Evolutionary conservation across 2,329 filamentous ascomycete genomes (phyloP), one percentile per base, ranked within the genome.

Genomic region (Colletotrichum tamarilloi): DNA sequence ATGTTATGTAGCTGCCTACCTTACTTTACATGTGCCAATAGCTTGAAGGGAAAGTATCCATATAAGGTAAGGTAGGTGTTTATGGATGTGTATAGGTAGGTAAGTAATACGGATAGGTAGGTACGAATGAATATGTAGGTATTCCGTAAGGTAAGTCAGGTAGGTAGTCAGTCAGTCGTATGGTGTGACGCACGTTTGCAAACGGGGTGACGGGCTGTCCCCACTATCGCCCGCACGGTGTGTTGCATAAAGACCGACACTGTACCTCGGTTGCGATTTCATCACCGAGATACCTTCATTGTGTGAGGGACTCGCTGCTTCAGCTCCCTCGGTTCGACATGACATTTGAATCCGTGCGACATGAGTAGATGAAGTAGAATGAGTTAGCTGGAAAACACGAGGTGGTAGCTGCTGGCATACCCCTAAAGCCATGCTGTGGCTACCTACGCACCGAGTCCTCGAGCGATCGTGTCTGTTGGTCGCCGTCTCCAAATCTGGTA

Each of bases 191-290:
- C 67, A 58, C 16, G 38, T 55, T 55, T 49, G 28, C 38, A 32
- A 26, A 49, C 67, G 24, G 19, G 32, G n/a, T 12, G 67, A 49
- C 67, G 24, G 12, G 32, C 24, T 12, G 53, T 49, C 57, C 16
- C 71, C 71, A 66, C 49, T 49, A 56, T 60, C 67, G 26, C 56
- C 71, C 62, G 71, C 62, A 71, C 71, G 4, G 71, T 73, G 60
- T 53, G 49, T 70, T 22, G 55, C 28, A 58, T 24, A 52, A 66
- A 22, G 8, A 19, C 55, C 60, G 60, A 66, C 35, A 73, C 67
- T 66, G 71, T 73, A 35, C 16, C 22, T 65, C 46, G 71, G 67
- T 58, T 52, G 49, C 71, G 62, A 66, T 49, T 56, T 26, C 46
- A 68, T 55, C 68, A 19, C 64, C 49, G 68, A 72, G 58, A 5